These are phyloP conservation scores for Ustilaginoidea virens DNA, from an alignment of 2,329 filamentous ascomycete species.

Conservation along the genomic window DNA sequence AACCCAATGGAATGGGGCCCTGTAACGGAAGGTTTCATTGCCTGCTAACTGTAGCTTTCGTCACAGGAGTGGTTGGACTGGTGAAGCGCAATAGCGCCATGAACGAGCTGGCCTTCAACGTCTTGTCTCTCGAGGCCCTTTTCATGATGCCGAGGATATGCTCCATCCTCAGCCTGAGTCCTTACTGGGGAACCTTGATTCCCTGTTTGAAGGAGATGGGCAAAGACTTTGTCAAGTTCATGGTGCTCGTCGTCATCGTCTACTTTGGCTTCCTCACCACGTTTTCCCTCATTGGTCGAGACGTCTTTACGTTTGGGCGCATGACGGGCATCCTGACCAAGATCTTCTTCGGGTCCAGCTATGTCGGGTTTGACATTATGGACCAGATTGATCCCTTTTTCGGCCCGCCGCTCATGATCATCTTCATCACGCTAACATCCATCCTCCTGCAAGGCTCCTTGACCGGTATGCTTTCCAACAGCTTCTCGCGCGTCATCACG, in stretches of 20 bases:
- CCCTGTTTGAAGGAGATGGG: slow-evolving; percentile 90
- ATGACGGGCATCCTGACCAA: slow-evolving; percentile 69
- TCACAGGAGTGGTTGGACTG: slow-evolving; percentile 16
- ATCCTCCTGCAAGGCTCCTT: slow-evolving; percentile 67
- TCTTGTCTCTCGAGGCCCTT: slow-evolving; percentile 75
- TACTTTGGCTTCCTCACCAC: slow-evolving; percentile 85
- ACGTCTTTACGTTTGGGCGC: slow-evolving; percentile 43
- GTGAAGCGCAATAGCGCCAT: slow-evolving; percentile 41
- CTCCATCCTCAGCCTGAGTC: slow-evolving; percentile 72
- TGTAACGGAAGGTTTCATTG: too few relatives aligned
- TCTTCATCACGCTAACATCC: slow-evolving; percentile 64
- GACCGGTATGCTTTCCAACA: slow-evolving; percentile 66
- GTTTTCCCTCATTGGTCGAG: slow-evolving; percentile 62
- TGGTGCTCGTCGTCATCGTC: slow-evolving; percentile 63
- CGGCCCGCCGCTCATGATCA: slow-evolving; percentile 46
- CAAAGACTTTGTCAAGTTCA: slow-evolving; percentile 79
- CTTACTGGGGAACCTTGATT: slow-evolving; percentile 81
- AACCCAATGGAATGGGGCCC: neutral
- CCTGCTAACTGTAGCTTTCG: slow-evolving; percentile 4
- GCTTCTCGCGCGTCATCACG: slow-evolving; percentile 48
- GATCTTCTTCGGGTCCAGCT: slow-evolving; percentile 67
- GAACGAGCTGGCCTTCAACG: slow-evolving; percentile 72
- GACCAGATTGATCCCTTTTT: slow-evolving; percentile 41
- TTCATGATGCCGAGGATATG: slow-evolving; percentile 84
- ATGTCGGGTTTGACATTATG: slow-evolving; percentile 58